Base-by-base conservation (phyloP, 805 yeast species). In the Saturnispora kantuleensis region DNA sequence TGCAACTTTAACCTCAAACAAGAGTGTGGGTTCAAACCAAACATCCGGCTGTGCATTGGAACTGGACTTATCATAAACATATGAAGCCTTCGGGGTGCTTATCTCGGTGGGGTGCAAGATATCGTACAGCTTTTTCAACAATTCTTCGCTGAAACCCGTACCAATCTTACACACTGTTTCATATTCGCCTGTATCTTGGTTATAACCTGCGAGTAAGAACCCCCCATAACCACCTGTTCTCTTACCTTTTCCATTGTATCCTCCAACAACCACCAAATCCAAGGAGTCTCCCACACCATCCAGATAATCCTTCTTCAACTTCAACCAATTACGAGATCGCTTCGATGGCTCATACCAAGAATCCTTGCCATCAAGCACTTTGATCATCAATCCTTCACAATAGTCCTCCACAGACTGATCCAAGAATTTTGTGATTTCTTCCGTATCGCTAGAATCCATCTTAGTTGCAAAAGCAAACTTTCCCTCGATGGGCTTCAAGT, bases 111-210 rank as follows among this genome's bases (percentile, higher is more conserved):
- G 81, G 35, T 80, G 76, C 47, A 93, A 69, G 40, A 69, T 69
- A 21, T 71, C 74, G 54, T 80, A 70, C 30, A 93, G 60, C 26
- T 64, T 64, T 31, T 76, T 77, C 46, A 93, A 69, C 56, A 79
- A 74, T 51, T 82, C 97, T 52, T 93, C 98, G 35, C 88, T 77
- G 58, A 93, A 93, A 0, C 98, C 98, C 0, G 98, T 93, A 39
- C 98, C 98, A 45, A 94, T 89, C 61, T 93, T 93, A 67, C 98
- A 93, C 35, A 95, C 82, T 0, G 97, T 84, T 62, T 93, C 97
- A 59, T 76, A 87, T 56, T 89, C 97, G 17, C 94, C 97, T 0
- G 87, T 76, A 47, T 90, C 96, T 45, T 79, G 79, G 56, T 93
- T 93, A 58, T 87, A 90, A 29, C 94, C 82, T 0, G 95, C 97